Evolutionary conservation across 805 yeast species (phyloP).

Genomic region (Wickerhamiella vanderwaltii): DNA sequence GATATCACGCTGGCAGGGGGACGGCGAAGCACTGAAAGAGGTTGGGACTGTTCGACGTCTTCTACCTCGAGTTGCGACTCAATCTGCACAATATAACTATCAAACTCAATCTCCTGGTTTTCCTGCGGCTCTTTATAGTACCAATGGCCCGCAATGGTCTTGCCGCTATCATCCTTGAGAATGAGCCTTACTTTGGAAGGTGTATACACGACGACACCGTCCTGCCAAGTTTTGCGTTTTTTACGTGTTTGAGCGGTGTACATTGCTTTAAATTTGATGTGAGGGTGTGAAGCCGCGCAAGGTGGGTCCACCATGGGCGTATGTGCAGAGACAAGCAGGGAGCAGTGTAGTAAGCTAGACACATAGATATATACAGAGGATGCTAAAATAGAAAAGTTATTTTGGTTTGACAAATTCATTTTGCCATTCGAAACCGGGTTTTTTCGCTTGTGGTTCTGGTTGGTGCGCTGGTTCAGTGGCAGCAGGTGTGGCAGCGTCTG

Average conservation of each 20-base stretch:
- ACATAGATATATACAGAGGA: no score
- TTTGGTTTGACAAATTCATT: conserved; percentile 17
- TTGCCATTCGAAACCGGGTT: conserved; percentile 20
- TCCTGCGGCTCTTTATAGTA: conserved; percentile 3
- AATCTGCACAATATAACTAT: conserved; percentile 8
- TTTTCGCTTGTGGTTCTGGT: not conserved
- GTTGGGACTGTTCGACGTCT: not conserved
- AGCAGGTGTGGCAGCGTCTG: not conserved
- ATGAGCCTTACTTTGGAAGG: conserved; percentile 2
- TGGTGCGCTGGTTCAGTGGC: not conserved
- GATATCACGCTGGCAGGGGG: not conserved
- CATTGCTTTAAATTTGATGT: conserved; percentile 1
- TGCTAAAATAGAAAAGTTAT: no score
- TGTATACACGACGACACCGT: conserved; percentile 9
- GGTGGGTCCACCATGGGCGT: no score
- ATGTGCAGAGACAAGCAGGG: no score
- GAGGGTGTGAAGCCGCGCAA: no score
- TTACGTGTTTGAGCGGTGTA: conserved; percentile 5
- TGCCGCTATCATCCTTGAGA: conserved; percentile 9
- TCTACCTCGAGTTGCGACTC: not conserved
- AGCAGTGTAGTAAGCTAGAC: no score
- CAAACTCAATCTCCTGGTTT: conserved; percentile 10
- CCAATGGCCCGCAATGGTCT: conserved; percentile 8
- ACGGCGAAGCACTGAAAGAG: not conserved
- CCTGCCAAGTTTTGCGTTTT: conserved; percentile 12